These are phyloP conservation scores for Raffaelea deltoideospora DNA, from an alignment of 2,329 filamentous ascomycete species.

Conservation along the genomic window DNA sequence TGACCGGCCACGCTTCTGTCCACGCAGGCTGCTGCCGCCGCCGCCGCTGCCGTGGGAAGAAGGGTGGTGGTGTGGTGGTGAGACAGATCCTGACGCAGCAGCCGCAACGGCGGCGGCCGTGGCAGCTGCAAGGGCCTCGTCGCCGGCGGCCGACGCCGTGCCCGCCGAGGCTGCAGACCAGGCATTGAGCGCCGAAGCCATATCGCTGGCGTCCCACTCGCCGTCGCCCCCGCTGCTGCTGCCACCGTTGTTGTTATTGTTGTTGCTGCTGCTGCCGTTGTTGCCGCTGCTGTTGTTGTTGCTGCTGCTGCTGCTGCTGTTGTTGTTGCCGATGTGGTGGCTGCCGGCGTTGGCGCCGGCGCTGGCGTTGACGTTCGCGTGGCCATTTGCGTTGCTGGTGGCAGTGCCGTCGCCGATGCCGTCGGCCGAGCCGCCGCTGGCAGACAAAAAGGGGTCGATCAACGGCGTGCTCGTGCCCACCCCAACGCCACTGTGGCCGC, in stretches of 20 bases:
- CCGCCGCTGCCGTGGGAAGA: not conserved
- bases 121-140: constrained; percentile 4
- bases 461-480: no score
- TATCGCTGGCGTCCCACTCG: constrained; percentile 1
- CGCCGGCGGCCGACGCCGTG: not conserved
- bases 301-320: constrained; percentile 1
- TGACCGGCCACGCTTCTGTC: constrained; percentile 18
- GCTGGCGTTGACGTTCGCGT: constrained; percentile 41
- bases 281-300: not conserved
- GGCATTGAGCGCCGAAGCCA: constrained; percentile 8
- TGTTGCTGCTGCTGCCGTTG: constrained; percentile 2
- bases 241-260: constrained; percentile 2
- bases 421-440: no score
- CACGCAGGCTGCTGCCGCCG: constrained; percentile 3
- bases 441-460: not conserved
- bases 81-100: no score
- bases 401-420: no score
- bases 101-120: no score
- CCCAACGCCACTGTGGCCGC: no score
- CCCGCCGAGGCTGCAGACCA: constrained; percentile 2
- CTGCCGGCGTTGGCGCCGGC: constrained; percentile 29
- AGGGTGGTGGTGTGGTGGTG: constrained; percentile 2
- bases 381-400: no score
- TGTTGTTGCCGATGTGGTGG: constrained; percentile 2
- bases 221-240: not conserved